Evolutionary conservation across 352 stramenopile species (phyloP).

Genomic region (Phytopythium boreale): DNA sequence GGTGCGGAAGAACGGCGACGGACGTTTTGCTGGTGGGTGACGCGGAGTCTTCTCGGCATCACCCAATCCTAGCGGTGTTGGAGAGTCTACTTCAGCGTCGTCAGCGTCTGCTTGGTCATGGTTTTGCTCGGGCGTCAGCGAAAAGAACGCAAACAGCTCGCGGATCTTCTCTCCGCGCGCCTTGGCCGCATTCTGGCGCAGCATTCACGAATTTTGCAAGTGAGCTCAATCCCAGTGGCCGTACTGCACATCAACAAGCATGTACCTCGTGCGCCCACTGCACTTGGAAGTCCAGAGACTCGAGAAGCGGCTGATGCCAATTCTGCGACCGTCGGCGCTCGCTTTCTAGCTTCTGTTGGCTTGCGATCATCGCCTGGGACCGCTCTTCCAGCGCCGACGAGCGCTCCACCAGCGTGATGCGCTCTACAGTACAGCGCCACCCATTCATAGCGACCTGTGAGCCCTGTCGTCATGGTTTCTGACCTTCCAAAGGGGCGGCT

Average conservation of each 20-base stretch:
- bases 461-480: neutral
- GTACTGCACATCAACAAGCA: neutral
- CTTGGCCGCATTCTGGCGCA: constrained; percentile 51
- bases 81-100: neutral
- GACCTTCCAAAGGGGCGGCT: neutral
- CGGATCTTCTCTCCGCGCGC: constrained; percentile 66
- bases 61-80: neutral
- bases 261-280: constrained; percentile 55
- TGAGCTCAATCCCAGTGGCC: too few species aligned
- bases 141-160: constrained; percentile 70
- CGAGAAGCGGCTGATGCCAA: constrained; percentile 48
- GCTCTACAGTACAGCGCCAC: constrained; percentile 19
- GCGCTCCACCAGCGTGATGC: constrained; percentile 55
- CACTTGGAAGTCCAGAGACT: constrained; percentile 68
- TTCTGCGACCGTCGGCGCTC: constrained; percentile 26
- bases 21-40: neutral
- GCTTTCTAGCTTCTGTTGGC: constrained; percentile 37
- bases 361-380: constrained; percentile 33
- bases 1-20: constrained; percentile 48
- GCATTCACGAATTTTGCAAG: neutral
- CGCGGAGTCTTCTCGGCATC: neutral
- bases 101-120: constrained; percentile 1
- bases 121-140: constrained; percentile 11
- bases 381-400: constrained; percentile 47
- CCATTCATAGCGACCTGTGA: neutral